Evolutionary conservation across 2,329 filamentous ascomycete species (phyloP).

Genomic region (Catunica adiposa): DNA sequence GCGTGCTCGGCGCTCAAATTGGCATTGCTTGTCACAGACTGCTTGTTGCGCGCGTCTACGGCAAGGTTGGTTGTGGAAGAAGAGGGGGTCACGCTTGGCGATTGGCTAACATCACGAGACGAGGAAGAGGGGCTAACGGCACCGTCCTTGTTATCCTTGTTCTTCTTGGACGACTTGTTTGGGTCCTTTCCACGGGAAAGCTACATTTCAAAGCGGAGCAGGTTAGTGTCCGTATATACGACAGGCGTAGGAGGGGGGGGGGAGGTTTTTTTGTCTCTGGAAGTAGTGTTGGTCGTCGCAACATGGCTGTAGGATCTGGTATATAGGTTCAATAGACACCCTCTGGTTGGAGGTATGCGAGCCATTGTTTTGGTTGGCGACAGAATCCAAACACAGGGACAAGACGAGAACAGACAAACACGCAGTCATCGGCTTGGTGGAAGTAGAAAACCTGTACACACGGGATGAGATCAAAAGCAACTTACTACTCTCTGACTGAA

Average conservation of each 20-base stretch:
- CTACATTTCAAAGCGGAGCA: slow-evolving; percentile 30
- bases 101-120: slow-evolving; percentile 41
- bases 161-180: slow-evolving; percentile 68
- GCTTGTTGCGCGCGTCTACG: slow-evolving; percentile 74
- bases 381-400: not conserved
- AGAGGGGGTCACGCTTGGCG: slow-evolving; percentile 57
- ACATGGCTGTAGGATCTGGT: too few species aligned
- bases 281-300: too few species aligned
- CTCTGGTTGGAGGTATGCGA: too few species aligned
- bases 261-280: too few species aligned
- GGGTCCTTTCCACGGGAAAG: slow-evolving; percentile 79
- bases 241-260: too few species aligned
- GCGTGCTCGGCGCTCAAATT: slow-evolving; percentile 20
- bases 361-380: too few species aligned
- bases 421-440: too few species aligned
- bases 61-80: slow-evolving; percentile 79
- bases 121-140: slow-evolving; percentile 60
- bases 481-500: slow-evolving; percentile 95
- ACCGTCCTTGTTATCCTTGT: slow-evolving; percentile 56
- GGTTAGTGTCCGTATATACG: not conserved
- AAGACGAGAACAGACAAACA: not conserved
- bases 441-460: not conserved
- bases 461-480: slow-evolving; percentile 18
- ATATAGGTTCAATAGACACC: too few species aligned
- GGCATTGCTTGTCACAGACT: slow-evolving; percentile 19